These are phyloP conservation scores for Pseudozyma sp. DNA, from an alignment of 1,284 basidiomycete genomes.

Conservation along the genomic window DNA sequence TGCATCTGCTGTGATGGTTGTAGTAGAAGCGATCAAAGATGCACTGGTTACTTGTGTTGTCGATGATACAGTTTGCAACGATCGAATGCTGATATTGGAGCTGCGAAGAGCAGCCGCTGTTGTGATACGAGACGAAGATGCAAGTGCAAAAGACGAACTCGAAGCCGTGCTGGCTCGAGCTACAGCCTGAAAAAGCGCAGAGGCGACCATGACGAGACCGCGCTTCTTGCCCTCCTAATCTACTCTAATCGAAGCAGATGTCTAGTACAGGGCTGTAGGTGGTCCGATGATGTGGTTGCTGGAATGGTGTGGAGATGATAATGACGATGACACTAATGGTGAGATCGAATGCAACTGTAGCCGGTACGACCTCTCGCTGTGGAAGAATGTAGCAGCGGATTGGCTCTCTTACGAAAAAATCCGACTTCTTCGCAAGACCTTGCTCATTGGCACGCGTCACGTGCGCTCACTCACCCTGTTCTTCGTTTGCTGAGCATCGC, in stretches of 20 bases:
- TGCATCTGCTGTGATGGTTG: constrained; percentile 3
- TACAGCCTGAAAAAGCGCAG: constrained; percentile 33
- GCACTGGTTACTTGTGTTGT: constrained; percentile 20
- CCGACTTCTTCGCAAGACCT: constrained; percentile 28
- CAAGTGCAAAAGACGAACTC: constrained; percentile 20
- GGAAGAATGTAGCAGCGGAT: constrained; percentile 5
- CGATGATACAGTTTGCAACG: constrained; percentile 29
- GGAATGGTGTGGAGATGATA: constrained; percentile 4
- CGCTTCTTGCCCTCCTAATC: not conserved
- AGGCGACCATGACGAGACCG: constrained; percentile 22
- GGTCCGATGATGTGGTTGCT: not conserved
- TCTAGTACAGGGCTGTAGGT: not conserved
- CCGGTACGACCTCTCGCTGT: not conserved
- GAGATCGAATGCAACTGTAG: not conserved
- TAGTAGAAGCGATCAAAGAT: not conserved
- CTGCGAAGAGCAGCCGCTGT: constrained; percentile 20
- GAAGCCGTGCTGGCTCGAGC: constrained; percentile 21
- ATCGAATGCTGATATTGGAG: constrained; percentile 4
- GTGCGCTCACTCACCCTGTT: constrained; percentile 11
- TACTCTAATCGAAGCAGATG: not conserved
- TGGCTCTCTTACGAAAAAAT: constrained; percentile 35
- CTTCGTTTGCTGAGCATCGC: not conserved
- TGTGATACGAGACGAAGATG: constrained; percentile 30
- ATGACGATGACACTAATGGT: not conserved
- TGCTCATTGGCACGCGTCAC: constrained; percentile 25